These are phyloP conservation scores for Polygonum aviculare DNA, from an alignment of 148 eudicot genomes.

Conservation along the genomic window DNA sequence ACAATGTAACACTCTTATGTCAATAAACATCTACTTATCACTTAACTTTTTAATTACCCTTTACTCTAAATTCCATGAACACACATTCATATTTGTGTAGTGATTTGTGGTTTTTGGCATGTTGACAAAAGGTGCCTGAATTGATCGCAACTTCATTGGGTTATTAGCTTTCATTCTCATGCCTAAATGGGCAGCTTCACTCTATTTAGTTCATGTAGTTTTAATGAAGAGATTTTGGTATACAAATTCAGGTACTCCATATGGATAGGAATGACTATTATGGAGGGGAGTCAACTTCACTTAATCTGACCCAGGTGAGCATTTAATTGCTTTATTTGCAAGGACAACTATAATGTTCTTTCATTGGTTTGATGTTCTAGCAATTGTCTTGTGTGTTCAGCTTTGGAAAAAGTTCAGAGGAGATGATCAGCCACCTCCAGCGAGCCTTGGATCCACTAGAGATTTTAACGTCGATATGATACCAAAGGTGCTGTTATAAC, in stretches of 20 bases:
- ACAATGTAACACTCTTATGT: neutral
- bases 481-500: slow-evolving; percentile 59
- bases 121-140: neutral
- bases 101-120: neutral
- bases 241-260: slow-evolving; percentile 79
- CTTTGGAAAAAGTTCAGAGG: slow-evolving; percentile 88
- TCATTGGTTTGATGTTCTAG: slow-evolving; percentile 5
- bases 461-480: slow-evolving; percentile 95
- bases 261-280: slow-evolving; percentile 99
- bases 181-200: neutral
- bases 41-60: neutral
- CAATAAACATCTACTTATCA: neutral
- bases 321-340: neutral
- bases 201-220: neutral
- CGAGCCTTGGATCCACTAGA: slow-evolving; percentile 73
- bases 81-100: neutral
- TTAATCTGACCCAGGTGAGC: slow-evolving; percentile 77
- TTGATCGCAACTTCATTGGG: neutral
- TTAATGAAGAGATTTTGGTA: slow-evolving; percentile 1
- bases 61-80: neutral
- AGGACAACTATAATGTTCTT: neutral
- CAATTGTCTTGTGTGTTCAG: slow-evolving; percentile 28
- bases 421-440: slow-evolving; percentile 80
- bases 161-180: neutral
- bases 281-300: slow-evolving; percentile 97